phyloP scores from a whole-genome alignment of 2,329 filamentous ascomycete genomes.

The Rhynchosporium agropyri region DNA sequence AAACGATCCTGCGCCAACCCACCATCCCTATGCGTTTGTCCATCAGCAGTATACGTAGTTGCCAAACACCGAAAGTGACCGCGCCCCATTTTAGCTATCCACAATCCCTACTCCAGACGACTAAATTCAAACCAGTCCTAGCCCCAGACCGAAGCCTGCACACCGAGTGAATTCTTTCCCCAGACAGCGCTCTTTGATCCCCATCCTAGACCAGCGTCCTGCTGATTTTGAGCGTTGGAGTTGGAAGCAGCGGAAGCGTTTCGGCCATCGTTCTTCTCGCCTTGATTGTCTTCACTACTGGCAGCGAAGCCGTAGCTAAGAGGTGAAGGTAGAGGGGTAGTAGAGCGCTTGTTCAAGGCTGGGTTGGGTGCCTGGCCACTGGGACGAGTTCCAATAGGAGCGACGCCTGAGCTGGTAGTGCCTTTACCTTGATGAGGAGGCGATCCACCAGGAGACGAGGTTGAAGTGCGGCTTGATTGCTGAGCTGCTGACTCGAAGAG shows the following conservation, averaged over 20 bases:
- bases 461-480: conserved; percentile 76
- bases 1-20: conserved; percentile 25
- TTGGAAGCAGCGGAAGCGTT: conserved; percentile 62
- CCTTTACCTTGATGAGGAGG: conserved; percentile 71
- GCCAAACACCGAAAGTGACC: conserved; percentile 32
- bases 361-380: conserved; percentile 60
- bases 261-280: conserved; percentile 39
- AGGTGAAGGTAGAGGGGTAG: conserved; percentile 89
- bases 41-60: conserved; percentile 31
- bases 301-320: conserved; percentile 72
- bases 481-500: conserved; percentile 63
- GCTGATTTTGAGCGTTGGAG: conserved; percentile 47
- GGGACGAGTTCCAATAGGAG: conserved; percentile 91
- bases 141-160: conserved; percentile 94
- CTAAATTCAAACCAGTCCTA: conserved; percentile 47
- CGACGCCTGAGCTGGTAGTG: conserved; percentile 66
- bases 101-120: conserved; percentile 14
- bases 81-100: conserved; percentile 25
- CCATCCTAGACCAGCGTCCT: conserved; percentile 64
- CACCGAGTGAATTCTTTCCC: conserved; percentile 82
- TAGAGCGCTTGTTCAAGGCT: conserved; percentile 70
- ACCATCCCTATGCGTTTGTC: conserved; percentile 25
- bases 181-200: conserved; percentile 76
- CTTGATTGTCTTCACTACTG: conserved; percentile 50
- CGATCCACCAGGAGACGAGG: conserved; percentile 82